Conservation (phyloP, 1,139 yeast genomes). For the Scheffersomyces lignicola region DNA sequence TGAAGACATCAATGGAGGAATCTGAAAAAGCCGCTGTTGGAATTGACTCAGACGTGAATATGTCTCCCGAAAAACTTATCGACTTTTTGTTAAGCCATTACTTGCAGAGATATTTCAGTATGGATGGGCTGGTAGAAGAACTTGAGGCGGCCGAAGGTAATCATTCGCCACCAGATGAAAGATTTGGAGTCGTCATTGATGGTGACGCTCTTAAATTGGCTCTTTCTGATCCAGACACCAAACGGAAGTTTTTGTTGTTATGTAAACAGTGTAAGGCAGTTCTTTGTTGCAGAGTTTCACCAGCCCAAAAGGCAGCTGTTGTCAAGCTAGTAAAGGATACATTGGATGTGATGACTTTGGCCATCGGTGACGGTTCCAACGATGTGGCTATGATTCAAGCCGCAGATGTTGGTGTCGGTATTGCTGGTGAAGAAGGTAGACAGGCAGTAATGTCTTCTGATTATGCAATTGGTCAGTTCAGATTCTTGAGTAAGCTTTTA, state of each 20-base stretch:
- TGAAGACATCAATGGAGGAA: constrained; percentile 30
- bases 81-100: constrained; percentile 60
- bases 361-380: constrained; percentile 98
- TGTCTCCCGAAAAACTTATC: constrained; percentile 36
- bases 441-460: constrained; percentile 98
- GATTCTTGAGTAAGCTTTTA: constrained; percentile 74
- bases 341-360: constrained; percentile 74
- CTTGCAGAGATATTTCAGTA: constrained; percentile 58
- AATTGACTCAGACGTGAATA: constrained; percentile 30
- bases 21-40: constrained; percentile 35
- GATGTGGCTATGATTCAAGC: constrained; percentile 99
- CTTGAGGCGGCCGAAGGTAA: constrained; percentile 62
- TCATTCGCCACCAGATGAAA: constrained; percentile 76
- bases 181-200: constrained; percentile 84
- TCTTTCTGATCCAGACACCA: constrained; percentile 51
- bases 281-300: constrained; percentile 96
- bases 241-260: constrained; percentile 71
- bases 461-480: constrained; percentile 93
- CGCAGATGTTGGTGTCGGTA: constrained; percentile 98
- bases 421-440: constrained; percentile 97
- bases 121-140: constrained; percentile 62
- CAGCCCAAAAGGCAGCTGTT: constrained; percentile 93
- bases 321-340: constrained; percentile 88
- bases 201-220: constrained; percentile 88
- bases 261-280: constrained; percentile 96